Conservation (phyloP, 441 rosid genomes). For the Oxalis stricta region DNA sequence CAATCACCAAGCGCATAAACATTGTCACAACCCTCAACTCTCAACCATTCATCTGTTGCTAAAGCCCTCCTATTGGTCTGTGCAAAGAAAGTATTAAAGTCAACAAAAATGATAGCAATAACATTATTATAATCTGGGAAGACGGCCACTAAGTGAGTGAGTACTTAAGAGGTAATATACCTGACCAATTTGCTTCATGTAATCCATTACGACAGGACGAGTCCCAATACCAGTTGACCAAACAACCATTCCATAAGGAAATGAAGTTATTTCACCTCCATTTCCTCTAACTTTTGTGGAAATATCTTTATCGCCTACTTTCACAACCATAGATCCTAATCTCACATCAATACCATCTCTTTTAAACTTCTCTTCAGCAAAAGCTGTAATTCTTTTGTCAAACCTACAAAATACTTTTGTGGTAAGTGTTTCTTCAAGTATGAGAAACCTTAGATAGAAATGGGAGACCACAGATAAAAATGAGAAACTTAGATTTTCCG, state of each 20-base stretch:
- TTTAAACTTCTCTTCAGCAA: slow-evolving; percentile 81
- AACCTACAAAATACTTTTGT: slow-evolving; percentile 73
- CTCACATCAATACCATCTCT: slow-evolving; percentile 86
- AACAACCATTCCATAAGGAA: slow-evolving; percentile 89
- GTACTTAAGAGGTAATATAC: slow-evolving; percentile 23
- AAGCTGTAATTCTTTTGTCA: slow-evolving; percentile 87
- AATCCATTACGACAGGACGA: slow-evolving; percentile 70
- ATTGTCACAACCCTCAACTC: slow-evolving; percentile 60
- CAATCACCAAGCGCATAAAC: slow-evolving; percentile 95
- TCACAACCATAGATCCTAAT: slow-evolving; percentile 81
- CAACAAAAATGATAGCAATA: not conserved
- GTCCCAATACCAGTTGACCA: slow-evolving; percentile 99
- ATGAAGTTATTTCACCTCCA: slow-evolving; percentile 37
- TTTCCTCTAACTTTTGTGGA: slow-evolving; percentile 52
- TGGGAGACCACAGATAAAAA: not conserved
- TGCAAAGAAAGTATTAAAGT: not conserved
- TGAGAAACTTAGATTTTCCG: not conserved
- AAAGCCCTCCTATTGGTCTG: slow-evolving; percentile 83
- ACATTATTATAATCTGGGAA: not conserved
- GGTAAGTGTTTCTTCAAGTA: slow-evolving; percentile 1
- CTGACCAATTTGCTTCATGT: slow-evolving; percentile 94
- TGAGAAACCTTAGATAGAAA: not conserved
- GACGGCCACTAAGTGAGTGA: not conserved
- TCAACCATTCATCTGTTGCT: slow-evolving; percentile 96
- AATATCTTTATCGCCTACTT: slow-evolving; percentile 67